Percentiles rank a stretch among this genome's conserved stretches.
phyloP scores from a whole-genome alignment of 176 grass and related monocot genomes.

The Pontederia crassipes region DNA sequence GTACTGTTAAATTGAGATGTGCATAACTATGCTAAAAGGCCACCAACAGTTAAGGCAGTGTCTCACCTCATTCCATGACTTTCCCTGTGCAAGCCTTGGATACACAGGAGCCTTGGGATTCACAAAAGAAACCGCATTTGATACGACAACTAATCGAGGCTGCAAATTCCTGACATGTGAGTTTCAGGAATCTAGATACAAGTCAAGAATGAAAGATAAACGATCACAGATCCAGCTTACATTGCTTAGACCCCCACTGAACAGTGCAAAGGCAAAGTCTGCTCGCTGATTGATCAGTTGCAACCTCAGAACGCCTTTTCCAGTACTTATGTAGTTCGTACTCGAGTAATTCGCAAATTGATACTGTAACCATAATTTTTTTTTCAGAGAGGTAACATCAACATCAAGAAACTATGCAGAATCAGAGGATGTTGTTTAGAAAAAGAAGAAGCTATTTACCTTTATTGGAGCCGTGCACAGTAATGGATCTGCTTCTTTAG shows the following conservation, averaged over 20 bases:
- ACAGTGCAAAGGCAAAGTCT: conserved; percentile 71
- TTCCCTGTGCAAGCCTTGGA: conserved; percentile 64
- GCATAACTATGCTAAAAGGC: neutral
- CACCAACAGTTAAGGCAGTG: neutral
- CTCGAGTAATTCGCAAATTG: conserved; percentile 57
- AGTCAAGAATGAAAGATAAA: neutral
- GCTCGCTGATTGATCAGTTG: conserved; percentile 74
- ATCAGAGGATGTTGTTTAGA: neutral
- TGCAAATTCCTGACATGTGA: conserved; percentile 20
- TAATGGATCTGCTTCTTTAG: conserved; percentile 30
- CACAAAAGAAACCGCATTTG: conserved; percentile 56
- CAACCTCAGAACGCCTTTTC: conserved; percentile 42
- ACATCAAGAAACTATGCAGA: neutral
- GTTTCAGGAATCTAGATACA: neutral
- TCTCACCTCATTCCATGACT: conserved; percentile 71
- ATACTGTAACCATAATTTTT: conserved; percentile 39
- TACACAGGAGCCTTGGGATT: conserved; percentile 87
- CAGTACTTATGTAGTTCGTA: conserved; percentile 25
- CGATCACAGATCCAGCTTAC: conserved; percentile 23
- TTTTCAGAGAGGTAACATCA: neutral
- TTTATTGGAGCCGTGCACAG: conserved; percentile 85
- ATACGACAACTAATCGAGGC: conserved; percentile 61
- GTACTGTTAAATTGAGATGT: neutral
- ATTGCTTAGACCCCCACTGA: conserved; percentile 58
- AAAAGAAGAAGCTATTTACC: conserved; percentile 20